A percentile compares a stretch with the other conserved stretches of the same genome.
phyloP scores from a whole-genome alignment of 768 basidiomycete species.

The Neoboletus subvelutipes region DNA sequence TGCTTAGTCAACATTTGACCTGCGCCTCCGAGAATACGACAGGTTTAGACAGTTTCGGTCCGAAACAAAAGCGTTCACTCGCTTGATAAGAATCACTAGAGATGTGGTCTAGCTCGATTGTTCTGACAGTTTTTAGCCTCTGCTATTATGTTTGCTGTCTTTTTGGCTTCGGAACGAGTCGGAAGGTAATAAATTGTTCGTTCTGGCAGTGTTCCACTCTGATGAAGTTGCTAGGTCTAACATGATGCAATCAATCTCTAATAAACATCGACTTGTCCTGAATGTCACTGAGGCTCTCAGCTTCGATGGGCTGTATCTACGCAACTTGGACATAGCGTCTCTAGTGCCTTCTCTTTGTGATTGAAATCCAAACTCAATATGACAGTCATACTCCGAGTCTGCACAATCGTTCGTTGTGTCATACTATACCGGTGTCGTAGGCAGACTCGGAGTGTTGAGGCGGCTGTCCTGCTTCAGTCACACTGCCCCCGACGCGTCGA shows the following conservation, averaged over 20 bases:
- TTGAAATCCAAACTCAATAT: background rate
- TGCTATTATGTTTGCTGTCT: background rate
- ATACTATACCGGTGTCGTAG: background rate
- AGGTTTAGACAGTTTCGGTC: too few species aligned
- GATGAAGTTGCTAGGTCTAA: background rate
- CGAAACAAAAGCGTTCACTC: background rate
- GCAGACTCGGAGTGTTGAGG: background rate
- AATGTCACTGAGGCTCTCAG: background rate
- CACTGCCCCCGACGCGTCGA: background rate
- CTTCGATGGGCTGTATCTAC: background rate
- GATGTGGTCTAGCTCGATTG: background rate
- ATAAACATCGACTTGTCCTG: too few species aligned
- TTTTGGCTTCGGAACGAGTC: background rate
- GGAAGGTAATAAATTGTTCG: background rate
- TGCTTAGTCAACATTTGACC: slow-evolving; percentile 29
- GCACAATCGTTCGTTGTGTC: background rate
- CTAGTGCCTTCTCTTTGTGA: background rate
- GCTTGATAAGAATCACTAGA: background rate
- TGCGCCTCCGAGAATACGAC: background rate
- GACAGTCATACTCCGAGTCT: background rate
- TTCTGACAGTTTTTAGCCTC: background rate
- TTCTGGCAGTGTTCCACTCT: background rate
- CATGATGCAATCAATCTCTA: background rate
- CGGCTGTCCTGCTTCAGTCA: background rate
- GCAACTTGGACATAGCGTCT: background rate